Base-by-base conservation (phyloP, 176 grass and related monocot species). In the Oryza glumipatula region DNA sequence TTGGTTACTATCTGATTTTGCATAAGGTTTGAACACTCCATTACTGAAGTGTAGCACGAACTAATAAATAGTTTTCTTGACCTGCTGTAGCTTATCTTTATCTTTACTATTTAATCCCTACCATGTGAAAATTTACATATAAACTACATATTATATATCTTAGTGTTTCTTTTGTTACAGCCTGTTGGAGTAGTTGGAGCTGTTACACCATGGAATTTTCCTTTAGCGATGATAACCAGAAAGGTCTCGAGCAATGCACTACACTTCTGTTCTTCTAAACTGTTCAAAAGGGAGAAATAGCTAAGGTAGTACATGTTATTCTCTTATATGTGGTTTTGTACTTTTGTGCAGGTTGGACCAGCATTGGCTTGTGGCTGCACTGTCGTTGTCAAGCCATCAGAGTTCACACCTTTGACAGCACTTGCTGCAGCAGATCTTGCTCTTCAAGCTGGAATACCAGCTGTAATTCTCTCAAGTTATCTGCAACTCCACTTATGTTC, bases 201-300 rank as follows among this genome's bases (percentile, higher is more conserved):
- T 83, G 95, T 98, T 80, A 95, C 96, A 35, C 96, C 96, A 46
- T 98, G 96, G 96, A 98, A 98, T 71, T 98, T 98, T 78, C 96
- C 96, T 88, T 87, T 98, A 76, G 96, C 96, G 54, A 98, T 98
- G 96, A 98, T 95, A 89, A 98, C 96, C 68, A 81, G 96, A 73
- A 98, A 98, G 96, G 96, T 98, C 24, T 67, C 35, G 70, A 82
- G 17, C 46, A 68, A 52, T 65, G 73, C 49, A 67, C 23, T 61
- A 68, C 66, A 85, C 48, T 79, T 67, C 8, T 80, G 6, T 51
- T 24, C 32, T n/a, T 16, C 26, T 36, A 41, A 47, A 61, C 24
- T 80, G 14, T 90, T 69, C 7, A 11, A 68, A 86, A 49, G 1
- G 22, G 58, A 13, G 73, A 77, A 52, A 13, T 13, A 28, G 11